These are phyloP conservation scores for Sporormia fimetaria DNA, from an alignment of 495 filamentous ascomycete species.

Conservation along the genomic window DNA sequence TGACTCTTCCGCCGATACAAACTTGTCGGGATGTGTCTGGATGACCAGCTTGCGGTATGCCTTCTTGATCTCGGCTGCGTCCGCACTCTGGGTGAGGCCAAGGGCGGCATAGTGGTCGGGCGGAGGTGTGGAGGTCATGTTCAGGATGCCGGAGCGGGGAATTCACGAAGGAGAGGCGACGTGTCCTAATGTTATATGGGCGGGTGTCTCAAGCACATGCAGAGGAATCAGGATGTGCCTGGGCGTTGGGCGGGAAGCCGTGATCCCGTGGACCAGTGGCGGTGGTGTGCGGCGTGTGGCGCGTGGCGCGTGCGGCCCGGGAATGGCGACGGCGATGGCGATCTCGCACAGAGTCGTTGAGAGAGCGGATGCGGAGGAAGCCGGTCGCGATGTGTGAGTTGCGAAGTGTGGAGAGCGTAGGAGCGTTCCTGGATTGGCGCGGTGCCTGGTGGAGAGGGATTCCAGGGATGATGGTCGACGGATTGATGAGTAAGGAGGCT, in stretches of 20 bases:
- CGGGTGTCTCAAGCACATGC: slow-evolving; percentile 13
- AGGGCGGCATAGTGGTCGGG: slow-evolving; percentile 76
- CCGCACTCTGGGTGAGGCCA: slow-evolving; percentile 64
- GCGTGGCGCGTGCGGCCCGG: no score
- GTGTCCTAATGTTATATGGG: slow-evolving; percentile 12
- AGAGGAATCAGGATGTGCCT: slow-evolving; percentile 2
- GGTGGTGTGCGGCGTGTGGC: slow-evolving; percentile 11
- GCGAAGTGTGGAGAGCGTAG: not conserved
- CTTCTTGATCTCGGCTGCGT: slow-evolving; percentile 59
- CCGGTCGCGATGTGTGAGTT: not conserved
- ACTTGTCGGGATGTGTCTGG: slow-evolving; percentile 91
- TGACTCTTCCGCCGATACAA: slow-evolving; percentile 65
- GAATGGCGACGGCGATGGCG: not conserved
- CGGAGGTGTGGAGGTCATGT: slow-evolving; percentile 54
- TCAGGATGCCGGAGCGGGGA: slow-evolving; percentile 10
- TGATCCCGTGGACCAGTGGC: slow-evolving; percentile 11
- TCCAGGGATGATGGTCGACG: not conserved
- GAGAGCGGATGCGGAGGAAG: slow-evolving; percentile 3
- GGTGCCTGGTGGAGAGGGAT: no score
- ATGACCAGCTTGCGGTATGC: slow-evolving; percentile 87
- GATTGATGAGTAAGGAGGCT: not conserved
- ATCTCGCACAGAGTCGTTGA: not conserved
- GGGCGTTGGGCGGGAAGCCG: slow-evolving; percentile 1
- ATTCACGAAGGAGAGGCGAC: slow-evolving; percentile 2
- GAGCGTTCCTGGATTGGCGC: not conserved